Conservation (phyloP, 345 rosid species). For the Bretschneidera sinensis region DNA sequence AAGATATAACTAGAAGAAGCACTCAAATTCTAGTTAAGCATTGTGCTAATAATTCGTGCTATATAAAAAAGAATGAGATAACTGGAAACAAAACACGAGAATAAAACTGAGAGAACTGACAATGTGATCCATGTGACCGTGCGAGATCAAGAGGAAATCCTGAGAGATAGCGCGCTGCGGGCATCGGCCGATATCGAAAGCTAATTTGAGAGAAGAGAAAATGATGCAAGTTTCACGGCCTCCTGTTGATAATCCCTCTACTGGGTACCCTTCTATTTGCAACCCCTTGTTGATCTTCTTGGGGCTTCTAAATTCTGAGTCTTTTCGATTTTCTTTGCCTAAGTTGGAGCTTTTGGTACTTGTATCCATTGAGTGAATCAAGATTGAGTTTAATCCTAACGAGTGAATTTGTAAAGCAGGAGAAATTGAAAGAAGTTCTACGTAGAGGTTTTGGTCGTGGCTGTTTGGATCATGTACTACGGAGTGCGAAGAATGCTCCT, state of each 20-base stretch:
- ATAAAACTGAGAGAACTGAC: conserved; percentile 31
- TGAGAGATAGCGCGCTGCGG: conserved; percentile 88
- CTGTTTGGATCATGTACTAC: too few relatives aligned
- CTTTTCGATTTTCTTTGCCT: background rate
- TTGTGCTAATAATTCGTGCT: too few relatives aligned
- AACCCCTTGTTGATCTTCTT: conserved; percentile 27
- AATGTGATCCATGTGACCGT: conserved; percentile 96
- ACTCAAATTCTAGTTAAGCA: too few relatives aligned
- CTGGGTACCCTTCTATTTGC: conserved; percentile 57
- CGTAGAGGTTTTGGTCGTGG: too few relatives aligned
- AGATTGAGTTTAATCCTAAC: too few relatives aligned
- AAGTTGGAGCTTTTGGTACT: conserved; percentile 1
- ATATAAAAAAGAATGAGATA: background rate
- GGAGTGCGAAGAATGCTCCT: too few relatives aligned
- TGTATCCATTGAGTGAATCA: conserved; percentile 11
- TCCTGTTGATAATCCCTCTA: conserved; percentile 87
- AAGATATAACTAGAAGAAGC: too few relatives aligned
- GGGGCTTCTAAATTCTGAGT: conserved; percentile 11
- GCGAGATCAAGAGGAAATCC: conserved; percentile 89
- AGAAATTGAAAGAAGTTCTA: too few relatives aligned
- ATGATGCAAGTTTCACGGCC: conserved; percentile 95
- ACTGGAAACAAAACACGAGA: background rate
- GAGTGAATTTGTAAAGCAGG: too few relatives aligned
- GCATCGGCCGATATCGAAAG: conserved; percentile 92
- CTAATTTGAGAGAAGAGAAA: conserved; percentile 67